Base-by-base conservation (phyloP, 1,139 yeast species). In the Saccharomycopsis hybrid region DNA sequence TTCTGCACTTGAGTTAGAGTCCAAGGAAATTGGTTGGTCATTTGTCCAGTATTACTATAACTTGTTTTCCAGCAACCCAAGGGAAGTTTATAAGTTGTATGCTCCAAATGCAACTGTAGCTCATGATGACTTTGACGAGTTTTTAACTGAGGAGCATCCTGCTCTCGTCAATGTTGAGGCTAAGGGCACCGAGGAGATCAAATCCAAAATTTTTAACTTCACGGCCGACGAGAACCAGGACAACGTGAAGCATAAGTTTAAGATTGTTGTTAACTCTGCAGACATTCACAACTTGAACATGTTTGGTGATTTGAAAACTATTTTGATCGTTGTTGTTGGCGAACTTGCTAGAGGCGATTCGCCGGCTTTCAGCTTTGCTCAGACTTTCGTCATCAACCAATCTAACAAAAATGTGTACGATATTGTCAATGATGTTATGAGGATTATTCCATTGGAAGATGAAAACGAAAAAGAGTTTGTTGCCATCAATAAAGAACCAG, bases 381-480 rank as follows among this genome's bases (percentile, higher is more conserved):
- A 84, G 65, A 76, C 85, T 25, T 83, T 84, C 60, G 68, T 44
- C 32, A 43, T 82, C 44, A 71, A 82, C 62, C 71, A 72, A 44
- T 80, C 82, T 3, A 73, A 70, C 57, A 76, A 74, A 47, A 72
- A 73, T 49, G 73, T 72, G 32, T 82, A 74, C 62, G 86, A 80
- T 59, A 76, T 83, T 49, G 76, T 78, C 56, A 83, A 82, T 64
- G 92, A 83, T 63, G 71, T 82, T 44, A 74, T 83, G 60, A 74
- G 80, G 54, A 80, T 80, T 56, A 67, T 80, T 52, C 80, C 81
- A 11, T 75, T 71, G 51, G 66, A 61, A 39, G 65, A 63, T 47
- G 56, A 55, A 39, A 45, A 49, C n/a, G 52, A 36, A 8, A n/a
- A n/a, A n/a, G n/a, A n/a, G n/a, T n/a, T n/a, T n/a, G n/a, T n/a